Base-by-base conservation (phyloP, 2,329 filamentous ascomycete genomes). In the Aureobasidium sp. region DNA sequence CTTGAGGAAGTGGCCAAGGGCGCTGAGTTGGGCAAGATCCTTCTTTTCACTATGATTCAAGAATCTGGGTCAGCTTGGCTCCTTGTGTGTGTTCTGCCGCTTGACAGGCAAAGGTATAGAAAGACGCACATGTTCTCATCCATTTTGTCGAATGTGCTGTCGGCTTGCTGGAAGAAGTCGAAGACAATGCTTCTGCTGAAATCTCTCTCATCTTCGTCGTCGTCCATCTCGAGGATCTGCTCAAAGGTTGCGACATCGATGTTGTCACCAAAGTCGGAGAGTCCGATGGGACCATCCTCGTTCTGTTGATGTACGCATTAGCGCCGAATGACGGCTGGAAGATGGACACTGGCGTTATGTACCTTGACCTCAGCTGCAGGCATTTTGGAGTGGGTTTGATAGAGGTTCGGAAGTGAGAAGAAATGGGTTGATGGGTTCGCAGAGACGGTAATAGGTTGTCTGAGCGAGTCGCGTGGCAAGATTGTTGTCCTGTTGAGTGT, bases 141-240 rank as follows among this genome's bases (percentile, higher is more conserved):
- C 87, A 99, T 97, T 69, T 91, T 85, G 20, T 77, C 77, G 74
- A 97, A 97, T 0, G 93, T 97, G 68, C 84, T 82, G 68, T 91
- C 84, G 41, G 91, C 93, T 78, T 99, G 94, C 20, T 91, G 87
- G 68, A 97, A 96, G 79, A 96, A 99, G 65, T 91, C 90, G 72
- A 86, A 88, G 53, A 97, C 92, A 67, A 99, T 92, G 64, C 88
- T 87, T 69, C 82, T 84, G 77, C 89, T 95, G 80, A 97, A 97
- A 53, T 96, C 91, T 69, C 87, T 83, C 66, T 93, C 89, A 12
- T 87, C 84, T 67, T 90, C 88, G 66, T 90, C 89, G 66, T 97
- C 94, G 74, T 99, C 94, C 93, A 99, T 97, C 76, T 97, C 94
- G 66, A 97, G 84, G 73, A 99, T 97, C 80, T 97, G 94, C 70